phyloP scores from a whole-genome alignment of 2,329 filamentous ascomycete genomes.

The Diaporthe helianthi region DNA sequence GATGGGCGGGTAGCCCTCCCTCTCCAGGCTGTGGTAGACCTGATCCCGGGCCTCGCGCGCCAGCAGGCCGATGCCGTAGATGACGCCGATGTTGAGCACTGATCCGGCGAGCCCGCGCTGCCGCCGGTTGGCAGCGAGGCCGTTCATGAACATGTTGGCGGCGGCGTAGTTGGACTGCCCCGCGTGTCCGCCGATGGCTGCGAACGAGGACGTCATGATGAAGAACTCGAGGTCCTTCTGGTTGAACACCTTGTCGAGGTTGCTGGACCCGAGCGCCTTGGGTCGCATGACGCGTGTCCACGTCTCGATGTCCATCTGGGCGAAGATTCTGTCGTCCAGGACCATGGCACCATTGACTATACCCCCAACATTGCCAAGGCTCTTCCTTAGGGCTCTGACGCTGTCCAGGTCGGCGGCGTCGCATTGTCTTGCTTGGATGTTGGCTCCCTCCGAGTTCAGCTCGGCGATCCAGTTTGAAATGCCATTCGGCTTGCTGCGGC shows the following conservation, averaged over 20 bases:
- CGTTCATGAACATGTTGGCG: conserved; percentile 57
- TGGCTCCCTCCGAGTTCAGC: conserved; percentile 39
- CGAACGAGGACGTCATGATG: conserved; percentile 55
- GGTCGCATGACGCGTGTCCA: conserved; percentile 49
- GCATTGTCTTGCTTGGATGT: conserved; percentile 38
- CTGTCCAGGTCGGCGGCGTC: conserved; percentile 42
- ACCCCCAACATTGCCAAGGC: conserved; percentile 46
- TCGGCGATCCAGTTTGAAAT: conserved; percentile 44
- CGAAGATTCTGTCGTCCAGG: conserved; percentile 51
- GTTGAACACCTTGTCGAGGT: conserved; percentile 48
- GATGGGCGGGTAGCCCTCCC: conserved; percentile 54
- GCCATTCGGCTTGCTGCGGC: conserved; percentile 45
- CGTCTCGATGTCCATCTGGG: conserved; percentile 48
- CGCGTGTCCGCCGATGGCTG: conserved; percentile 51
- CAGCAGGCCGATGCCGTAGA: conserved; percentile 53
- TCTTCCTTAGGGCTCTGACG: conserved; percentile 41
- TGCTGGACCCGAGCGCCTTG: conserved; percentile 49
- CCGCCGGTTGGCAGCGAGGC: conserved; percentile 47
- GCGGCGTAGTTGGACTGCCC: conserved; percentile 55
- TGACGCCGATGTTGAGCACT: conserved; percentile 54
- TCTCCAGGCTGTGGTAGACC: conserved; percentile 50
- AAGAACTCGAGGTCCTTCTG: conserved; percentile 50
- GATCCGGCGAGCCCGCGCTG: conserved; percentile 46
- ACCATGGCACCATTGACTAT: conserved; percentile 55
- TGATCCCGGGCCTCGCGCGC: conserved; percentile 50